Evolutionary conservation across 331 rosid species (phyloP), one percentile per base, ranked within the genome.

Genomic region (Rhamnella rubrinervis): DNA sequence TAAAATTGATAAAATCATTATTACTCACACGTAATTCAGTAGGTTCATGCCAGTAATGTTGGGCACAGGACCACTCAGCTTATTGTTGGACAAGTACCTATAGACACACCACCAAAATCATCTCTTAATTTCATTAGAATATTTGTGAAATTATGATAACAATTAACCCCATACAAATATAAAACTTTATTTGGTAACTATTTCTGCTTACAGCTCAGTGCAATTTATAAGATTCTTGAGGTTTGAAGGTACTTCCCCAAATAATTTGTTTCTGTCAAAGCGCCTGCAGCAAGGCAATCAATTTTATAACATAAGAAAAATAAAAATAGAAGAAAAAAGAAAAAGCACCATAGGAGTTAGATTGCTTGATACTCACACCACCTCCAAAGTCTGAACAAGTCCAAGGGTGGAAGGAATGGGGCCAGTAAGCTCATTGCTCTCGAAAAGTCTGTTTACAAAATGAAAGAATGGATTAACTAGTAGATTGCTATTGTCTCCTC

Each of bases 21-120:
- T 26, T 55, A 71, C 97, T 78, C 82, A 91, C 97, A 88, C 73
- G 76, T 72, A 83, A 23, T 2, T 55, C 59, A 91, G 90, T 15
- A 0, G 7, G 28, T 46, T 78, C 89, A 88, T 69, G 82, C 83
- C 78, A 46, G 69, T 70, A 38, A 91, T 87, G 78, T 75, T 70
- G 18, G 92, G 97, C n/a, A 81, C 9, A 19, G 76, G 49, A 51
- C 97, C 97, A 12, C 68, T 71, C 66, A 83, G 73, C 67, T 65
- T 66, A 55, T 91, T 91, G 77, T 81, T 77, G 70, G 96, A 81
- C 75, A 86, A 71, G 67, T 57, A 47, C 89, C 97, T 91, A 79
- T 70, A 55, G 51, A 55, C 20, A 77, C 53, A 61, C 23, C 59
- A 47, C 6, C 7, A 52, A 59, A 67, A 51, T 49, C 8, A 55